Base-by-base conservation (phyloP, 1,139 yeast genomes). In the Candida glucosophila region DNA sequence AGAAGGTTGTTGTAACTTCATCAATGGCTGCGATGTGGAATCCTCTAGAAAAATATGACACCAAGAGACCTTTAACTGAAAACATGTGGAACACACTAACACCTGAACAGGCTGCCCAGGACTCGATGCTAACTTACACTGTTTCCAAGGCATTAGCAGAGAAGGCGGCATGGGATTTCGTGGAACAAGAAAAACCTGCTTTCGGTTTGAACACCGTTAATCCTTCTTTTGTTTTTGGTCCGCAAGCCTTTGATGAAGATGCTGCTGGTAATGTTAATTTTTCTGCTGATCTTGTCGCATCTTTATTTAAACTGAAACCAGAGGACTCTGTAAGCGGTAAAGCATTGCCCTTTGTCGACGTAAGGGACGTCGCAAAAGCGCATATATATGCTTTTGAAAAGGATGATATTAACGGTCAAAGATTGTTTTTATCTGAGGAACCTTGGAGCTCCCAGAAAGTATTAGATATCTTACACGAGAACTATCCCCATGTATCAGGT, bases 161-260 rank as follows among this genome's bases (percentile, higher is more conserved):
- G 34, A 55, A 55, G 31, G 39, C 41, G 16, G 63, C 62, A 2
- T 58, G 66, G 66, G 49, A 55, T 14, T 54, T 49, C 28, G 28
- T 47, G 5, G 34, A 38, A 20, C 29, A 34, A 6, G 42, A 54
- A 18, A 50, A 52, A 4, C 65, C 69, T 8, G 46, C 44, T 14
- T 73, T 72, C 39, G 49, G 49, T 5, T 39, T 73, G 15, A 44
- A 64, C 7, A 54, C 66, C 1, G 59, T 72, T 5, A 61, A 58
- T 32, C 77, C 78, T 9, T 61, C 60, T 14, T 67, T 52, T 34
- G 73, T 69, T 2, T 58, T 62, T 36, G 70, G 69, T 1, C 67
- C 67, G 0, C 68, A 61, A 36, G 53, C 58, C 1, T 51, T 49
- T 27, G 52, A 44, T 20, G 29, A 36, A n/a, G 52, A 47, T 27